Percentiles rank a stretch among this genome's conserved stretches.
Conservation (phyloP, 2,329 filamentous ascomycete genomes). For the Fusarium liriodendri region DNA sequence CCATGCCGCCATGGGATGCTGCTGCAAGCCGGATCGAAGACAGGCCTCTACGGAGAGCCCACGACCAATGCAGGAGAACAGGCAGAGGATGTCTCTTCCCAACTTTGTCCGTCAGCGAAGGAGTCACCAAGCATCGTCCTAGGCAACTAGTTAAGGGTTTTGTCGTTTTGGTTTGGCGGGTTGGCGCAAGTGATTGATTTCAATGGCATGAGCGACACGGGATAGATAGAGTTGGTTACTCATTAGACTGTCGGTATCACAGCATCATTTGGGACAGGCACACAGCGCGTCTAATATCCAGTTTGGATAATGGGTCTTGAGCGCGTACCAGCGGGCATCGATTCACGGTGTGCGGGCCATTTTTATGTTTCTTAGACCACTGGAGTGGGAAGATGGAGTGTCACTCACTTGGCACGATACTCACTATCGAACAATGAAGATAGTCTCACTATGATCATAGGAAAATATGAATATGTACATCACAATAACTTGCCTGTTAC, state of each 20-base stretch:
- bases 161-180: not conserved
- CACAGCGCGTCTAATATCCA: constrained; percentile 1
- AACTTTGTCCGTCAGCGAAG: constrained; percentile 46
- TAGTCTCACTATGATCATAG: no score
- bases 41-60: not conserved
- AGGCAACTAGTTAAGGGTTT: not conserved
- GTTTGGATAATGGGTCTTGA: constrained; percentile 7
- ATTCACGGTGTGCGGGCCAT: not conserved
- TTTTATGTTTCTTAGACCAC: no score
- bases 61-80: constrained; percentile 37
- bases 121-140: constrained; percentile 28
- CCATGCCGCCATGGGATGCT: constrained; percentile 83
- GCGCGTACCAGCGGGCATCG: not conserved
- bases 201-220: not conserved
- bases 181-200: constrained; percentile 5
- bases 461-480: no score
- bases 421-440: no score
- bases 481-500: no score
- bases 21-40: constrained; percentile 60
- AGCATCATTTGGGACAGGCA: constrained; percentile 16
- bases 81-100: constrained; percentile 36
- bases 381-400: no score
- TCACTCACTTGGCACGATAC: no score
- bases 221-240: not conserved
- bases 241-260: constrained; percentile 15